phyloP scores from a whole-genome alignment of 441 rosid genomes.

The Gossypium armourianum region DNA sequence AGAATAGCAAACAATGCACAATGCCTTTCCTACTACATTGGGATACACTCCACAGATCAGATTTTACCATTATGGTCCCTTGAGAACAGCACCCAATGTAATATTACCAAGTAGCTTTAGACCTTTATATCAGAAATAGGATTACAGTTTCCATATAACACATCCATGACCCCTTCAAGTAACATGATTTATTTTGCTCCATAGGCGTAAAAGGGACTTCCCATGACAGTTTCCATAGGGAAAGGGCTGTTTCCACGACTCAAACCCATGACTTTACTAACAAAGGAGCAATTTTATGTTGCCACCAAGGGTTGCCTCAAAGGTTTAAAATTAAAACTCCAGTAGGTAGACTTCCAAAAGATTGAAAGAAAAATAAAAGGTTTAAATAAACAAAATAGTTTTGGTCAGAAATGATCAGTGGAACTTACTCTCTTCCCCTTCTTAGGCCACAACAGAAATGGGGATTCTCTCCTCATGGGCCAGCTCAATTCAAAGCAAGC shows the following conservation, averaged over 20 bases:
- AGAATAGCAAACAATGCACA: not conserved
- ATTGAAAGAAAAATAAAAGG: not conserved
- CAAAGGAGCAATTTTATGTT: not conserved
- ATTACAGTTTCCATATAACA: not conserved
- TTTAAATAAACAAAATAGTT: not conserved
- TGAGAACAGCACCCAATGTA: not conserved
- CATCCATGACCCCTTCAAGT: not conserved
- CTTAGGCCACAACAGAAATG: conserved; percentile 46
- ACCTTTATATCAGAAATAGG: not conserved
- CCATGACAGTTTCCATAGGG: not conserved
- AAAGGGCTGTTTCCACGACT: not conserved
- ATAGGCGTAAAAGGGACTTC: not conserved
- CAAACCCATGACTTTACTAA: not conserved
- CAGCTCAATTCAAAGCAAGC: conserved; percentile 81
- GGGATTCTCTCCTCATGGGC: conserved; percentile 61
- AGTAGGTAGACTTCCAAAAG: not conserved
- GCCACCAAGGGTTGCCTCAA: not conserved
- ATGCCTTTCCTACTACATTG: not conserved
- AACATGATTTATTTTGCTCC: not conserved
- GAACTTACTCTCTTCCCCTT: conserved; percentile 67
- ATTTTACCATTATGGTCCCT: conserved; percentile 3
- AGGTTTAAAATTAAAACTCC: not conserved
- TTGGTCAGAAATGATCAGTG: conserved; percentile 9
- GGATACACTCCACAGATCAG: not conserved
- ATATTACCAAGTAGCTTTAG: not conserved